phyloP scores from a whole-genome alignment of 768 basidiomycete species.

The Auricularia sp. region DNA sequence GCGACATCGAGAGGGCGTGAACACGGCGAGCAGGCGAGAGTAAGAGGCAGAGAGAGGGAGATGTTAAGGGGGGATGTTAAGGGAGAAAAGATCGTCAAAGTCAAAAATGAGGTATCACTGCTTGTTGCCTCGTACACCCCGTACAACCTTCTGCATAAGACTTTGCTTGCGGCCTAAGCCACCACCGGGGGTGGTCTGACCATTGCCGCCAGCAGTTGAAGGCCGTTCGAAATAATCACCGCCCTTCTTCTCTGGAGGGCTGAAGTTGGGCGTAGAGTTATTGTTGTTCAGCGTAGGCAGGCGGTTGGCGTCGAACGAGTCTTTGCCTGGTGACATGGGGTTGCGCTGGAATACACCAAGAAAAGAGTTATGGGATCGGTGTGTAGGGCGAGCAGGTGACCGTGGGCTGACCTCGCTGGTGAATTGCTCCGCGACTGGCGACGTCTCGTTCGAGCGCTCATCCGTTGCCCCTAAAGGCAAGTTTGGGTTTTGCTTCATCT shows the following conservation, averaged over 20 bases:
- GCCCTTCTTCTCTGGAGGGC: conserved; percentile 3
- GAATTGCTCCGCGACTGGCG: not conserved
- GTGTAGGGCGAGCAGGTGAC: conserved; percentile 42
- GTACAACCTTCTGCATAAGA: conserved; percentile 69
- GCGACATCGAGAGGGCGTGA: not conserved
- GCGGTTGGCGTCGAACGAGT: conserved; percentile 36
- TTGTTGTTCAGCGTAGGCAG: conserved; percentile 19
- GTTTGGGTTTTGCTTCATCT: conserved; percentile 80
- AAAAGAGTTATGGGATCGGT: conserved; percentile 65
- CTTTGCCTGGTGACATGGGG: not conserved
- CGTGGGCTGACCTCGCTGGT: not conserved
- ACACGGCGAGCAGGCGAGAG: not conserved
- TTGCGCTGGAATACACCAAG: conserved; percentile 47
- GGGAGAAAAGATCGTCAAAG: not conserved
- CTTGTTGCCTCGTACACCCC: conserved; percentile 52
- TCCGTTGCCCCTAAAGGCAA: conserved; percentile 46
- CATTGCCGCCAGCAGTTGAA: conserved; percentile 16
- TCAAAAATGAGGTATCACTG: conserved; percentile 11
- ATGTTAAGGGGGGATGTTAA: not conserved
- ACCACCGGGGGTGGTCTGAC: not conserved
- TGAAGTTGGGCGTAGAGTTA: not conserved
- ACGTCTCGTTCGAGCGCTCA: conserved; percentile 30
- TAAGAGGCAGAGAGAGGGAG: not conserved
- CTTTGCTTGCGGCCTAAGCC: conserved; percentile 64
- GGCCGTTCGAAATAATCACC: conserved; percentile 38